A percentile compares a stretch with the other conserved stretches of the same genome.
These are phyloP conservation scores for Suillus subalutaceus DNA, from an alignment of 768 basidiomycete species.

Conservation along the genomic window DNA sequence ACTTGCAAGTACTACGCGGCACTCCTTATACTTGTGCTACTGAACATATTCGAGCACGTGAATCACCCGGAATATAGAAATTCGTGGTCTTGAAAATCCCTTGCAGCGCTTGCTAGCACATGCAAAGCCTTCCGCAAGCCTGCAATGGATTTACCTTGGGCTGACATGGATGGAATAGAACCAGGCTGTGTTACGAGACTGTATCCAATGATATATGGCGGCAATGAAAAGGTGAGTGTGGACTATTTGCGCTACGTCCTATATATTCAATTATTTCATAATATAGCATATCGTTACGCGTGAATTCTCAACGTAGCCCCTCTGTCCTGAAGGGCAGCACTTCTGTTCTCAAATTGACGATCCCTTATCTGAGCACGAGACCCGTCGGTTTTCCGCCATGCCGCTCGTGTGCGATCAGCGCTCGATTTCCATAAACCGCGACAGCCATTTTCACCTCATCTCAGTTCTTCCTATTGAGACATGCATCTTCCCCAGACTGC, in stretches of 20 bases:
- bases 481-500: not conserved
- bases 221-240: not conserved
- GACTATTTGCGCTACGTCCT: not conserved
- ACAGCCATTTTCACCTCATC: not conserved
- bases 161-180: no score
- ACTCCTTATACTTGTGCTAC: not conserved
- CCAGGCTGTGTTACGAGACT: not conserved
- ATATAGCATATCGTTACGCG: not conserved
- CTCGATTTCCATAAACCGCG: not conserved
- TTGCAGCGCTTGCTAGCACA: not conserved
- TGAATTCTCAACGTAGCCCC: not conserved
- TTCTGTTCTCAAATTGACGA: not conserved
- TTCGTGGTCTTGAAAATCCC: not conserved
- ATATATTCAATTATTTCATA: not conserved
- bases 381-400: not conserved
- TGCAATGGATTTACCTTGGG: not conserved
- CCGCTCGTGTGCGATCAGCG: not conserved
- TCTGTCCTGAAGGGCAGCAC: not conserved
- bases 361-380: not conserved
- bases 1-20: not conserved
- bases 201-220: not conserved
- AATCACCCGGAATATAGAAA: not conserved
- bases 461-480: not conserved
- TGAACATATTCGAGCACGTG: not conserved
- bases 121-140: not conserved